Evolutionary conservation across 75 land plant genomes (phyloP), one percentile per base, ranked within the genome.

Genomic region (Pseudotsuga menziesii): DNA sequence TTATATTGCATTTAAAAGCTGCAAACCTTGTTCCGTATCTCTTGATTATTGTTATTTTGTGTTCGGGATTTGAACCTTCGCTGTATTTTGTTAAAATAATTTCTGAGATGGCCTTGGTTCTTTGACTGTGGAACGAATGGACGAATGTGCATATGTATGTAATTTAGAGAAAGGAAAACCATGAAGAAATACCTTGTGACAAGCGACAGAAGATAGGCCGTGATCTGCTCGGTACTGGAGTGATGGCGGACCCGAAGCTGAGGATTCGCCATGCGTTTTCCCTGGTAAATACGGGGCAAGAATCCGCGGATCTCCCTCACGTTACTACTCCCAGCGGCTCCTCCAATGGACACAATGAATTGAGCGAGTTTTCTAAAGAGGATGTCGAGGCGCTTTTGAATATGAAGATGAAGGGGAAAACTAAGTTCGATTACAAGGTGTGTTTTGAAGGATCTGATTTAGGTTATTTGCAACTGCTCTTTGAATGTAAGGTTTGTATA

Each of bases 361-460:
- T 48, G 3, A 23, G 72, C 14, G 85, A 80, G 71, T 78, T 88
- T 61, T 76, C 77, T 4, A 82, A 81, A 56, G 91, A 86, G 27
- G 87, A 83, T 16, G 89, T 88, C 8, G 93, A 87, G 4, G 85
- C 86, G 1, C 77, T 92, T 0, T 48, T 92, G 76, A 83, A 72
- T 62, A 79, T 86, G 93, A 90, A 86, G 77, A 79, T 87, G 84
- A 86, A 76, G 32, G 84, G 83, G n/a, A 90, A 90, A 76, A 85
- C 81, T 36, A 91, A 91, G 82, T 90, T 88, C 52, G 88, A 91
- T 75, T 83, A 78, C 19, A 93, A 91, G 91, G 96, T 89, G 20
- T 36, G 12, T 8, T 41, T 36, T 16, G 2, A 14, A 48, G 41
- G 56, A 17, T 23, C 3, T 19, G 22, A 19, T 72, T 72, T 23